Base-by-base conservation (phyloP, 306 rosid genomes). In the Castanea crenata region DNA sequence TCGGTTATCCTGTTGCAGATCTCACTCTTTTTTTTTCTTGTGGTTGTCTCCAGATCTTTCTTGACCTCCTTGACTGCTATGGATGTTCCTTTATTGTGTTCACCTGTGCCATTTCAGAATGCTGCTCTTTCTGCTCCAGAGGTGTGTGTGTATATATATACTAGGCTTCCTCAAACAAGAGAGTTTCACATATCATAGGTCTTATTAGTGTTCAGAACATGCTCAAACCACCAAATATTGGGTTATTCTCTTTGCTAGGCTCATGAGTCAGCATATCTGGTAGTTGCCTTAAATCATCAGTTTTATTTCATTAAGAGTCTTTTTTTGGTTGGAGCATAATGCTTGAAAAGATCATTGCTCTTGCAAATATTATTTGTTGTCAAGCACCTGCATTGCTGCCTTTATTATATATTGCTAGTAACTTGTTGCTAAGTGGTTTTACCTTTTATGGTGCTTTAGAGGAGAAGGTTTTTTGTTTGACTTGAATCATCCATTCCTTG, bases 31-130 rank as follows among this genome's bases (percentile, higher is more conserved):
- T 41, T 41, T 32, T 58, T n/a, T 18, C 71, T 25, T 84, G 51
- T 81, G 69, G 23, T 79, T 81, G 49, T 64, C 32, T 79, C 82
- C 84, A 96, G 99, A 87, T 85, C 89, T 78, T 78, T 91, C 83
- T 82, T 91, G 89, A 82, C 94, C 82, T 75, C 87, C 67, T 85
- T 96, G 76, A 79, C 92, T 63, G 92, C 92, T 64, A 78, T 83
- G 84, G 99, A 96, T 61, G 98, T 90, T 69, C 98, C 99, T 65
- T 83, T 90, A 65, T 83, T 96, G 79, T 90, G 85, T 79, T 93
- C 99, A 31, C 92, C 98, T 29, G 84, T 90, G 69, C 97, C 96
- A 9, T 96, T 96, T 86, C 93, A 81, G 84, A 96, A 88, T 85
- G 91, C 97, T 74, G 87, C 99, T 65, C 41, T 88, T 69, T 91